Base-by-base conservation (phyloP, 2,329 filamentous ascomycete genomes). In the Monilinia fructicola region DNA sequence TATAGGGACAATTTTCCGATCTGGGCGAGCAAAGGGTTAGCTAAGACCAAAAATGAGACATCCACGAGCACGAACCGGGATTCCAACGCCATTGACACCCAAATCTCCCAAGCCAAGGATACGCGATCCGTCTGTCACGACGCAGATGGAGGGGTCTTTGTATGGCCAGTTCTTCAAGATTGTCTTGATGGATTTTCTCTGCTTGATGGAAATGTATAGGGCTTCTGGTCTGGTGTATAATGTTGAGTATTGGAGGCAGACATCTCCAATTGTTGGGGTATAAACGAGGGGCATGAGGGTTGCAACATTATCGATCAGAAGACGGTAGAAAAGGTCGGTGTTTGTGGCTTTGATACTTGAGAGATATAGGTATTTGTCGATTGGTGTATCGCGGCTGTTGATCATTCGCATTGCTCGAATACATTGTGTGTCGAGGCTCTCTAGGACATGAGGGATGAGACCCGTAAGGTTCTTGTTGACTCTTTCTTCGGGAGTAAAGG, bases 61-160 rank as follows among this genome's bases (percentile, higher is more conserved):
- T 26, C 21, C 14, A 21, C 21, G 53, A 38, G 4, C 23, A 84
- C 85, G 80, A 80, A 88, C 94, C 69, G 95, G 93, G 79, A 99
- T 99, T 72, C 95, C 95, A 83, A 98, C 96, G 76, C 95, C 95
- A 79, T 97, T 97, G 72, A 99, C 89, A 73, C 95, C 95, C 67
- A 98, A 86, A 79, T 99, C 95, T 73, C 95, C 95, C 48, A 99
- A 87, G 76, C 95, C 94, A 67, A 93, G 88, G 78, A 88, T 97
- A 72, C 95, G 90, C 59, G 93, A 97, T 69, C 95, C 95, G 78
- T 99, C 95, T 21, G 95, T 98, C 73, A 99, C 89, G 77, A 97
- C 93, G 76, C 93, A 96, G 77, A 99, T 99, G 79, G 97, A 92
- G 42, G 96, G 94, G 71, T 92, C 87, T 71, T 85, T 80, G 78